Evolutionary conservation across 352 stramenopile species (phyloP), one percentile per base, ranked within the genome.

Genomic region (Phytophthora megakarya): DNA sequence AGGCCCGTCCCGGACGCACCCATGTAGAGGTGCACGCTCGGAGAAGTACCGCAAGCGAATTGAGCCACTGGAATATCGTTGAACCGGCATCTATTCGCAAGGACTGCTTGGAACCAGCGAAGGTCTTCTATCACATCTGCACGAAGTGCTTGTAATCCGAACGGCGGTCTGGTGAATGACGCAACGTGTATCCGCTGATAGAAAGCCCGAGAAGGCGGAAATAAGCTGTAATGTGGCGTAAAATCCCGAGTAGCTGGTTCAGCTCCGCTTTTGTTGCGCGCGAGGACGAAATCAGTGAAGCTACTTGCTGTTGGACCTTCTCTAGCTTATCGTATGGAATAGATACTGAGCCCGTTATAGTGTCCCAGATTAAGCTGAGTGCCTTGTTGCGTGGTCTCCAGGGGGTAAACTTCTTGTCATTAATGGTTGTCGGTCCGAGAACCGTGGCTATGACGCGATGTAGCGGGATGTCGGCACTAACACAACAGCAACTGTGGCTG

Each of bases 21-120:
- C 63, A 69, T 72, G 28, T 52, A 64, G 0, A 76, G 16, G 22
- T 76, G 59, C 0, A 70, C 21, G 16, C 15, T 39, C 0, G 68
- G 49, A 0, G 5, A 8, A 2, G 40, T 5, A 3, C 21, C n/a
- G 1, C 13, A 1, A 1, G 52, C 39, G 23, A 69, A 45, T 16
- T 65, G 58, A 0, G 16, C 44, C 2, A 72, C 38, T 15, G 58
- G 40, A 19, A 73, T 62, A 0, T 16, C 3, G 18, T 68, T 65
- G 23, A 68, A 73, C 0, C 28, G 46, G 1, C 28, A 11, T 1
- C 13, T 35, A 2, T 49, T 2, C 0, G 3, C 3, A 2, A 65
- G 1, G 0, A 73, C 37, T 0, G 46, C 52, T 3, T 25, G 5
- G 16, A 73, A 69, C 58, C 58, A 73, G 0, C 21, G 13, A 0